Evolutionary conservation across 129 eudicot species (phyloP).

Genomic region (Mikania micrantha): DNA sequence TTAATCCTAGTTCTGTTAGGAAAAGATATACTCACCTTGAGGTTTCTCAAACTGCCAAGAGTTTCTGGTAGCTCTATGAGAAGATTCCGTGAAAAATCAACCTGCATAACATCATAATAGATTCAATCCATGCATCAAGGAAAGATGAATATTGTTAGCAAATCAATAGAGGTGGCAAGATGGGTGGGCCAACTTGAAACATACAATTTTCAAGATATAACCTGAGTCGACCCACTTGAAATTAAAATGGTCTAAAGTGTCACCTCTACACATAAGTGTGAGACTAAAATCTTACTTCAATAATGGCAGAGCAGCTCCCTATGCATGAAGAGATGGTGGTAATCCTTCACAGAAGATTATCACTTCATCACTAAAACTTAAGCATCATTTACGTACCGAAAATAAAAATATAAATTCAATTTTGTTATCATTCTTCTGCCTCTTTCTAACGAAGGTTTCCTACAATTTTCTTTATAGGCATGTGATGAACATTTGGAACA

Average conservation of each 20-base stretch:
- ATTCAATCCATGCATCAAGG: conserved; percentile 2
- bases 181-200: neutral
- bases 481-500: neutral
- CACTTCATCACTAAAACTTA: neutral
- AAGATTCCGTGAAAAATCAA: conserved; percentile 86
- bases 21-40: conserved; percentile 44
- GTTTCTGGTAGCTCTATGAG: conserved; percentile 71
- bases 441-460: neutral
- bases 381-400: neutral
- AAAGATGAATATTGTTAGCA: neutral
- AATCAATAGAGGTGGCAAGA: neutral
- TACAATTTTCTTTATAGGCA: neutral
- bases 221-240: neutral
- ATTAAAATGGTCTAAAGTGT: neutral
- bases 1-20: neutral
- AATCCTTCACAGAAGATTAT: conserved; percentile 48
- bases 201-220: neutral
- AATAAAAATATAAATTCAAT: neutral
- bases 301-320: conserved; percentile 68
- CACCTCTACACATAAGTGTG: neutral
- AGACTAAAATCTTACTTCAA: conserved; percentile 49
- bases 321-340: conserved; percentile 47
- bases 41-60: conserved; percentile 50
- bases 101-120: conserved; percentile 49
- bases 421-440: neutral